Conservation (phyloP, 75 land plant genomes). For the Sequoia sempervirens region DNA sequence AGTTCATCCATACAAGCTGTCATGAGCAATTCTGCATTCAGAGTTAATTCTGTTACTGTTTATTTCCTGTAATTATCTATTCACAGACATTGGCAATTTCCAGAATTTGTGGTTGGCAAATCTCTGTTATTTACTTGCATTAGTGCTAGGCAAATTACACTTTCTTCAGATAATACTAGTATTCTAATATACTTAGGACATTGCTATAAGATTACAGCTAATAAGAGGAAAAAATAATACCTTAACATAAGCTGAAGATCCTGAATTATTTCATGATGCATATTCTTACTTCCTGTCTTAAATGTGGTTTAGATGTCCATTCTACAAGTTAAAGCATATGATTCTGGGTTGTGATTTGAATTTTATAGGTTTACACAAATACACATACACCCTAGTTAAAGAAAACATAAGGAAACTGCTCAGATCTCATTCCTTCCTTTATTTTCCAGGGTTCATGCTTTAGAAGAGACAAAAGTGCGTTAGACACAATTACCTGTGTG, state of each 20-base stretch:
- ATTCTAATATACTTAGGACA: neutral
- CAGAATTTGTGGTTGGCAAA: too few relatives aligned
- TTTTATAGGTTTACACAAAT: neutral
- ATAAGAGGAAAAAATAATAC: neutral
- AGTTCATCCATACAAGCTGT: too few relatives aligned
- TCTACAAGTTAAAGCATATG: neutral
- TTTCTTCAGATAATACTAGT: neutral
- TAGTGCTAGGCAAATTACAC: too few relatives aligned
- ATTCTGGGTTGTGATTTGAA: neutral
- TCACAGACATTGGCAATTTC: too few relatives aligned
- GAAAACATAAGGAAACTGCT: neutral
- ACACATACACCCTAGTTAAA: neutral
- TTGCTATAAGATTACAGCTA: neutral
- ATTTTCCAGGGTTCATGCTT: neutral
- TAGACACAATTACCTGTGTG: conserved; percentile 65
- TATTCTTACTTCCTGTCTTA: neutral
- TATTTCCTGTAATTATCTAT: too few relatives aligned
- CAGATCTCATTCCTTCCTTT: neutral
- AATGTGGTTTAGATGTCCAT: neutral
- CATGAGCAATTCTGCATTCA: too few relatives aligned
- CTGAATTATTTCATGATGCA: neutral
- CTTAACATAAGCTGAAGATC: neutral
- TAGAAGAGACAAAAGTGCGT: neutral
- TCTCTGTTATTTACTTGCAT: too few relatives aligned
- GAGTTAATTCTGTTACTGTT: too few relatives aligned